A percentile compares a stretch with the other conserved stretches of the same genome.
Evolutionary conservation across 2,329 filamentous ascomycete genomes (phyloP).

Genomic region (Calonectria pseudoturangicola): DNA sequence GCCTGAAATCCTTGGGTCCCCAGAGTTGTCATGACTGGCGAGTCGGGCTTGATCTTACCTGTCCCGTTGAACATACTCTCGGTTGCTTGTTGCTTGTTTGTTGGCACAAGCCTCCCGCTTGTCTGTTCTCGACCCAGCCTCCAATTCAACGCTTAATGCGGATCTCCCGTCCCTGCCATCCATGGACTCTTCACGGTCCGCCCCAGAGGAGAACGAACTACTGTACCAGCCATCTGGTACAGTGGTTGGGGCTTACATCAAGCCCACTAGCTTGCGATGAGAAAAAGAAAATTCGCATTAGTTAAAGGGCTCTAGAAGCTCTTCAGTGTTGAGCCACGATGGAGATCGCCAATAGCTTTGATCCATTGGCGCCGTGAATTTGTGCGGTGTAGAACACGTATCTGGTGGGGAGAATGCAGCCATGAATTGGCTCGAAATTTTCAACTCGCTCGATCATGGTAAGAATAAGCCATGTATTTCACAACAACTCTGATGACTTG

Average conservation of each 20-base stretch:
- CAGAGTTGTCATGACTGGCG: not conserved
- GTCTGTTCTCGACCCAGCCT: not conserved
- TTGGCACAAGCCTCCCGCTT: conserved; percentile 1
- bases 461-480: not conserved
- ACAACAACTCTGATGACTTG: too few relatives aligned
- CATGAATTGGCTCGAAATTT: conserved; percentile 20
- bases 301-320: conserved; percentile 13
- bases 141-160: conserved; percentile 16
- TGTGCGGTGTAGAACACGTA: not conserved
- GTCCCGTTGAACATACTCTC: not conserved
- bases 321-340: not conserved
- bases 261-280: conserved; percentile 6
- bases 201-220: conserved; percentile 1
- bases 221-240: conserved; percentile 14
- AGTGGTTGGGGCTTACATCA: not conserved
- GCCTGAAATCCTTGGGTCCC: conserved; percentile 23
- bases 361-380: conserved; percentile 13
- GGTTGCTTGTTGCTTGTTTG: not conserved
- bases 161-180: conserved; percentile 25
- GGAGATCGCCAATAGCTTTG: not conserved
- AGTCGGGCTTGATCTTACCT: not conserved
- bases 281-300: conserved; percentile 4
- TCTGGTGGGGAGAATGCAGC: not conserved
- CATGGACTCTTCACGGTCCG: conserved; percentile 24
- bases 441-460: not conserved